These are phyloP conservation scores for Ascochyta koolunga DNA, from an alignment of 2,329 filamentous ascomycete species.

Conservation along the genomic window DNA sequence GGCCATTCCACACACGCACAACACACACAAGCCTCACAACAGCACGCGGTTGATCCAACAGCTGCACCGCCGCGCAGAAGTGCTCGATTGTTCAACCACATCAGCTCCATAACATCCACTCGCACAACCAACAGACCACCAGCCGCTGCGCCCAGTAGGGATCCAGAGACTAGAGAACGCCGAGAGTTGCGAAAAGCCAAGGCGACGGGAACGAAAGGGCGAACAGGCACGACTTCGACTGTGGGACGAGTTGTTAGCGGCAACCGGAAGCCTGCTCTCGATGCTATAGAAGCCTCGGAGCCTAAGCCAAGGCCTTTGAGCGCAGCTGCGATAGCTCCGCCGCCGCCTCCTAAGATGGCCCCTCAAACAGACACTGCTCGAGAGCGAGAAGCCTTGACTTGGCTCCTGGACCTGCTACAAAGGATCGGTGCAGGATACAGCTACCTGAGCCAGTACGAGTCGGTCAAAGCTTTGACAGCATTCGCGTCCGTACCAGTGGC, in stretches of 20 bases:
- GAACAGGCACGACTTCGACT: conserved; percentile 66
- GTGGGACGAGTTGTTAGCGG: conserved; percentile 89
- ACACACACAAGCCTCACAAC: conserved; percentile 33
- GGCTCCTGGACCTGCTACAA: conserved; percentile 78
- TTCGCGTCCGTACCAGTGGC: conserved; percentile 72
- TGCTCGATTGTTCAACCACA: conserved; percentile 59
- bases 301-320: conserved; percentile 56
- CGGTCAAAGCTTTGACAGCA: conserved; percentile 74
- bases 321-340: conserved; percentile 34
- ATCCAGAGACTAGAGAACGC: conserved; percentile 63
- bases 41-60: conserved; percentile 46
- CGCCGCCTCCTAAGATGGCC: conserved; percentile 44
- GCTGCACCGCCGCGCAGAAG: conserved; percentile 53
- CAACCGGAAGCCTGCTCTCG: conserved; percentile 76
- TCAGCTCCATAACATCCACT: conserved; percentile 59
- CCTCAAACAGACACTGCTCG: conserved; percentile 64
- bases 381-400: conserved; percentile 76
- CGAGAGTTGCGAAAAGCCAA: conserved; percentile 85
- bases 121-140: conserved; percentile 69
- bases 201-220: conserved; percentile 73
- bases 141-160: conserved; percentile 60
- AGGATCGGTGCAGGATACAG: conserved; percentile 84
- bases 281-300: conserved; percentile 72
- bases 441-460: conserved; percentile 77
- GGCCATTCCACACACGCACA: conserved; percentile 66